Base-by-base conservation (phyloP, 768 basidiomycete genomes). In the Russula vinacea region DNA sequence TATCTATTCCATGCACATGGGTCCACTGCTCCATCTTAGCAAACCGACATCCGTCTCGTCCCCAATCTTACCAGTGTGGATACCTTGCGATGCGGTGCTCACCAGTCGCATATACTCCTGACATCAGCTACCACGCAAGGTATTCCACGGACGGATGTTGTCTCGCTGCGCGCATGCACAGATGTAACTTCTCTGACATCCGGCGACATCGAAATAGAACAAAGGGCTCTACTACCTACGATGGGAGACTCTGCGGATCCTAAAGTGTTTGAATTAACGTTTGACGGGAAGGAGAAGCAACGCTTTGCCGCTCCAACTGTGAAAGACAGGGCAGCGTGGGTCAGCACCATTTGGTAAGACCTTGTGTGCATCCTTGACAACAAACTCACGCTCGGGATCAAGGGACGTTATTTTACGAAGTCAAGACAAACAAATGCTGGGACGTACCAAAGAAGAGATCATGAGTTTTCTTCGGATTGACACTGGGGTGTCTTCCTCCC, bases 281-380 rank as follows among this genome's bases (percentile, higher is more conserved):
- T 88, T 60, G 79, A 83, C 58, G 83, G 78, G 16, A 73, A 77
- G 26, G 74, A 73, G 4, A 76, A 74, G 58, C 85, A 89, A 70
- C 82, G 78, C 60, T 89, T 91, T 71, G 88, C 86, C 0, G 84
- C 82, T 2, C 72, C 76, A 11, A 84, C 84, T 24, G 80, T 83
- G 32, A 78, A 81, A 63, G 87, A 88, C 61, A 78, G 89, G 56
- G 88, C 87, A 4, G 80, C 79, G 10, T 91, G 89, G 89, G 80
- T 91, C 56, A 87, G 85, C 69, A 82, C 85, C 3, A 83, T 90
- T 53, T 91, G 89, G 89, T 89, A 72, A 70, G 78, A 13, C 22
- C 37, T 71, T 11, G 9, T 24, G 3, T 14, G 5, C 39, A n/a
- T 22, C 16, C 13, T 49, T 49, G 22, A 42, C 47, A 33, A 40